These are phyloP conservation scores for Suhomyces kilbournensis DNA, from an alignment of 805 yeast species.

Conservation along the genomic window DNA sequence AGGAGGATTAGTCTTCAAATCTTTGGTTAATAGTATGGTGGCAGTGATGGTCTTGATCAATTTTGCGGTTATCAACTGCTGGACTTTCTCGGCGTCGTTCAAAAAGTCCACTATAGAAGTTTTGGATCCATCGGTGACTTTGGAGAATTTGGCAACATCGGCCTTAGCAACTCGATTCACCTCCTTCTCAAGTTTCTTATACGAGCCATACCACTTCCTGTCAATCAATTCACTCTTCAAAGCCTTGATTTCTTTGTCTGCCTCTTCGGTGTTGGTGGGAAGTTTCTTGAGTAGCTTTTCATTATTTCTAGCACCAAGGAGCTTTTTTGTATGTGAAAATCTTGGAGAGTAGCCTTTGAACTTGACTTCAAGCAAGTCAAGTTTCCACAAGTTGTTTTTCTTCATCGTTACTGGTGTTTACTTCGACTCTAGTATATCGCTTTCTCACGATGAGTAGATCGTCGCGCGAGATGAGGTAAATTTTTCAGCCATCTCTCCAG, in stretches of 20 bases:
- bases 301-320: conserved; percentile 44
- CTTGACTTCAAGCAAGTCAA: conserved; percentile 55
- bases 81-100: conserved; percentile 15
- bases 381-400: conserved; percentile 49
- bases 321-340: conserved; percentile 46
- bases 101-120: conserved; percentile 20
- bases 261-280: conserved; percentile 42
- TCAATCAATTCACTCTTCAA: conserved; percentile 45
- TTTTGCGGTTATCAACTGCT: conserved; percentile 30
- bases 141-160: conserved; percentile 12
- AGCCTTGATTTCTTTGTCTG: conserved; percentile 41
- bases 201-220: conserved; percentile 48
- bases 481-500: neutral
- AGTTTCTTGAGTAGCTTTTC: conserved; percentile 39
- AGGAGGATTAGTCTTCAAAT: conserved; percentile 33
- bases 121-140: conserved; percentile 6
- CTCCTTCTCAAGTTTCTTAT: conserved; percentile 39
- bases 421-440: neutral
- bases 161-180: conserved; percentile 23
- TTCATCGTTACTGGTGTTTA: conserved; percentile 8
- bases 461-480: conserved; percentile 1
- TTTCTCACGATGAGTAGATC: neutral
- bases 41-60: conserved; percentile 26
- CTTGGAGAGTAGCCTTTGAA: conserved; percentile 44
- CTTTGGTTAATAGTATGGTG: conserved; percentile 28